Conservation (phyloP, 78 protist species). For the slime mould (Dictyostelium discoideum) region dicty_2.7 NC_007091.3:936001-936500, state of each 20-base stretch:
- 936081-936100: constrained; percentile 96
- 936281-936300: not conserved
- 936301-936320: constrained; percentile 97
- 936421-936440: constrained; percentile 89
- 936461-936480: constrained; percentile 90
- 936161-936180: no score
- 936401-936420: constrained; percentile 75
- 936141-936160: no score
- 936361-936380: constrained; percentile 57
- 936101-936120: constrained; percentile 92
- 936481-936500: constrained; percentile 69
- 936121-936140: constrained; percentile 46
- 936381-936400: constrained; percentile 28
- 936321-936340: constrained; percentile 98
- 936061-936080: constrained; percentile 98
- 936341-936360: constrained; percentile 98
- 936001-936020: constrained; percentile 98
- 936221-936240: not conserved
- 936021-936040: constrained; percentile 10
- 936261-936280: not conserved
- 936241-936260: not conserved
- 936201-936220: not conserved
- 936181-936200: no score
- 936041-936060: constrained; percentile 85
- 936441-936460: not conserved